Evolutionary conservation across 768 basidiomycete genomes (phyloP), one percentile per base, ranked within the genome.

Genomic region (Coprinopsis strossmayeri): DNA sequence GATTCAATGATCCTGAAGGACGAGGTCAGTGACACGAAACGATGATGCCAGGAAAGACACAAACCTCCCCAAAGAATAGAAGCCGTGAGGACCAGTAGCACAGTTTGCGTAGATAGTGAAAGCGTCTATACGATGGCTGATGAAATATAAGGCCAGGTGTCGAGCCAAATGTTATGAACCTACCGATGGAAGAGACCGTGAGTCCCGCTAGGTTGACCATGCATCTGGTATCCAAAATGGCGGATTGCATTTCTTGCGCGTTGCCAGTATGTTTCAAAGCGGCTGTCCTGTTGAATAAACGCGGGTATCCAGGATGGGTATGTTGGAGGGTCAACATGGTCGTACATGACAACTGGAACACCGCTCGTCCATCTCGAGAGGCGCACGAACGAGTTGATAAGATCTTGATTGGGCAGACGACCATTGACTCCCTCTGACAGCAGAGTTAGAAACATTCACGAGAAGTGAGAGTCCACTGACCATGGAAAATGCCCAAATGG

Each of bases 41-140:
- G 21, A 34, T 5, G 24, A 44, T 17, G 9, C n/a, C n/a, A n/a
- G 26, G 34, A 26, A 28, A 18, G 41, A 1, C 24, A 64, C 81
- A 59, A 46, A 91, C 92, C 82, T 78, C 59, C 96, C 95, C 25
- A 99, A 72, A 2, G 91, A 80, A 68, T 93, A 84, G 63, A 98
- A 99, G 0, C 96, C 96, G 63, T 99, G 92, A 5, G 96, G 96
- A 5, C 95, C 93, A 4, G 72, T 65, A 1, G 94, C 87, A 15
- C 94, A 93, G 4, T 91, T 67, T 15, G 85, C 92, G 60, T 87
- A 96, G 17, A 98, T 61, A 0, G 94, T 98, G 53, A 98, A 75
- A 0, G 94, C 89, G 64, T 98, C 95, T 46, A 99, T 93, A 35
- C 93, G 84, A 62, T 88, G 97, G 65, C 91, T 94, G n/a, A n/a